phyloP scores from a whole-genome alignment of 129 eudicot genomes.

The Deinandra increscens region DNA sequence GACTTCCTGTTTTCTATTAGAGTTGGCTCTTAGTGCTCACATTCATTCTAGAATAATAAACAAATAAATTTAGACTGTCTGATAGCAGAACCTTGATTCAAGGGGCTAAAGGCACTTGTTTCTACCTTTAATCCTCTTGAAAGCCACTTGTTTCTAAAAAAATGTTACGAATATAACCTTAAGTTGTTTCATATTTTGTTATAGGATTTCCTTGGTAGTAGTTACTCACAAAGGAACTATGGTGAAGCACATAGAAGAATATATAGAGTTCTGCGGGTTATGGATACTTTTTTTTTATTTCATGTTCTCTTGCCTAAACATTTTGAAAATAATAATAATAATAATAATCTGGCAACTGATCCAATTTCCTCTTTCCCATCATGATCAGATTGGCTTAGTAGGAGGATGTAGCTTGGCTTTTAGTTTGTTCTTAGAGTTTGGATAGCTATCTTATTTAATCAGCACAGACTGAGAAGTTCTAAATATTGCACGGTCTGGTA shows the following conservation, averaged over 20 bases:
- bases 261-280: constrained; percentile 74
- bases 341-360: background rate
- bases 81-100: background rate
- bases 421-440: constrained; percentile 63
- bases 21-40: background rate
- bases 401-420: constrained; percentile 64
- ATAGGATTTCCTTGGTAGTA: constrained; percentile 90
- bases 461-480: constrained; percentile 69
- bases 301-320: background rate
- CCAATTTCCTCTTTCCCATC: constrained; percentile 13
- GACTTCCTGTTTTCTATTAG: background rate
- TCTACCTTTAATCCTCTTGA: no score
- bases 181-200: background rate
- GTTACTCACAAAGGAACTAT: constrained; percentile 69
- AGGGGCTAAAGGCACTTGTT: no score
- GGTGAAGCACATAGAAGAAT: constrained; percentile 70
- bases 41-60: background rate
- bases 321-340: constrained; percentile 1
- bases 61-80: background rate
- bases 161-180: background rate
- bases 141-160: background rate
- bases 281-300: constrained; percentile 13
- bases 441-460: constrained; percentile 59
- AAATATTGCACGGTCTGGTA: constrained; percentile 69
- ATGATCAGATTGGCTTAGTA: constrained; percentile 60